Evolutionary conservation across 1,284 basidiomycete genomes (phyloP), one percentile per base, ranked within the genome.

Genomic region (Pseudozyma sp.): DNA sequence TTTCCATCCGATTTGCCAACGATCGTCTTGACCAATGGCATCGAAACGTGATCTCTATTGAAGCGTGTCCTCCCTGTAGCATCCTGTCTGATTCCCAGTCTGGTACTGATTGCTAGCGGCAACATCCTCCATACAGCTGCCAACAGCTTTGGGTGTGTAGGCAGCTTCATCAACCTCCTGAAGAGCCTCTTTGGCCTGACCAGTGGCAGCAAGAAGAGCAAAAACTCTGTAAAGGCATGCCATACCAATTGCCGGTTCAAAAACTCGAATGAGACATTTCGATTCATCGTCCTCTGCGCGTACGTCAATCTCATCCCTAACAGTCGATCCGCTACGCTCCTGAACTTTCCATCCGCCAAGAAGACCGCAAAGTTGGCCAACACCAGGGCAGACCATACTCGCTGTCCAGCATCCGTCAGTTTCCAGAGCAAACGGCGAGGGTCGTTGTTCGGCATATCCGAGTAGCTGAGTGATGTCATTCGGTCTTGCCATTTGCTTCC

Each of bases 161-260:
- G 79, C 25, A 82, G 59, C 47, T 88, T 88, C 55, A 86, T 85
- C 43, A 92, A 66, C 36, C 89, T 88, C 50, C 91, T 88, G 38
- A 92, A 71, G 39, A 87, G 25, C 91, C 86, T 45, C 88, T 87
- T 73, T 89, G 91, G 44, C 75, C 90, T 91, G 74, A 98, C 87
- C 39, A 97, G 88, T 0, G 97, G 97, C 3, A 99, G 87, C 7
- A 95, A 86, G 87, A 98, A 98, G 47, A 99, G 87, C 31, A 98
- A 87, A 86, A 99, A 98, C 89, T 99, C 96, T 1, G 96, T 99
- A 85, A 99, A 96, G 1, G 94, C 93, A 84, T 96, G 93, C 97
- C 97, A 99, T 57, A 99, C 96, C 88, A 99, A 93, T 86, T 99
- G 97, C 61, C 97, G 92, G 81, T 99, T 98, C 91, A 99, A 94